Percentiles rank a stretch among this genome's conserved stretches.
Conservation (phyloP, 495 filamentous ascomycete species). For the Bombardia bombarda region DNA sequence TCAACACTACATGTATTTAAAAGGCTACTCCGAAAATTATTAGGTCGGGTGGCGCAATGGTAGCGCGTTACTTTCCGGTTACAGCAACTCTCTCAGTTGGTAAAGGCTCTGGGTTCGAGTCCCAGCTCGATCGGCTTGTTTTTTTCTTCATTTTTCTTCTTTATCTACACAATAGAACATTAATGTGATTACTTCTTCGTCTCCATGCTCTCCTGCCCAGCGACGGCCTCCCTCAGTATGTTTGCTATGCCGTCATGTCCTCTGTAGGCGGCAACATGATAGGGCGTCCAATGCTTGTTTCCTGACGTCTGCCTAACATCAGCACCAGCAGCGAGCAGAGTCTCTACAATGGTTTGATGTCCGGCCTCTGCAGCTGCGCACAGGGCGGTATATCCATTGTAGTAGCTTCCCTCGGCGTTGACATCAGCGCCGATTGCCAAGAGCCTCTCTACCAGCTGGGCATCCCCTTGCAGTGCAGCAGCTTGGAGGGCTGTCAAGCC, state of each 20-base stretch:
- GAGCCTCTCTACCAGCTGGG: constrained; percentile 15
- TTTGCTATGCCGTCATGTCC: neutral
- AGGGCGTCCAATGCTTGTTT: neutral
- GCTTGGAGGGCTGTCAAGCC: constrained; percentile 27
- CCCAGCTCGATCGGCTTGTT: neutral
- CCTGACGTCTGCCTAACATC: neutral
- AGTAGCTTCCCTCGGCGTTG: constrained; percentile 16
- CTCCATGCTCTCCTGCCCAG: no score
- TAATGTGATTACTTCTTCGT: no score
- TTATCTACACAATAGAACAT: no score
- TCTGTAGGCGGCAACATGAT: neutral
- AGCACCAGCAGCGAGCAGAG: neutral
- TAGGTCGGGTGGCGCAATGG: neutral
- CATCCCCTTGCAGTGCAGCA: constrained; percentile 15
- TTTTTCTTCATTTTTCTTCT: no score
- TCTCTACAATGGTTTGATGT: constrained; percentile 12
- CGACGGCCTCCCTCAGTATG: neutral
- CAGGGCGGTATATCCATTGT: constrained; percentile 16
- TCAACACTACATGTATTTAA: neutral
- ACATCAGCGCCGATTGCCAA: constrained; percentile 21
- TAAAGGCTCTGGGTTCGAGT: neutral
- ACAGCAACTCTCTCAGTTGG: neutral
- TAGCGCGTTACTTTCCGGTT: constrained; percentile 2
- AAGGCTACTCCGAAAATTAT: neutral
- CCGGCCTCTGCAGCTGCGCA: constrained; percentile 20